Base-by-base conservation (phyloP, 805 yeast species). In the Nakazawaea peltata region DNA sequence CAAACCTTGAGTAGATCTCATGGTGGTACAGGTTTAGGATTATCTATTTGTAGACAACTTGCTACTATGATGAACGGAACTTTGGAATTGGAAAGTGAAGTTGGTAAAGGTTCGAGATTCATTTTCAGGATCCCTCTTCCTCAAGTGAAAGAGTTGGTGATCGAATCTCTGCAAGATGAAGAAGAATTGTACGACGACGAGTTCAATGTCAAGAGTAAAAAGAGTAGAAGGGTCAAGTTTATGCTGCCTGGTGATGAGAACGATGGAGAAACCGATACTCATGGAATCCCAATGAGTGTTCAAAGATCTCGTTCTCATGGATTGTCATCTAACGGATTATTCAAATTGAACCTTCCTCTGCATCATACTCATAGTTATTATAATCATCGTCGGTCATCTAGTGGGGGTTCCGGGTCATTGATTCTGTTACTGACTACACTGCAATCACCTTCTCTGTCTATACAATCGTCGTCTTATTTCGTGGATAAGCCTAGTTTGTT, bases 1-100 rank as follows among this genome's bases (percentile, higher is more conserved):
- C 95, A 87, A 55, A 86, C 96, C 0, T 65, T 86, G 19, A 83
- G 95, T 4, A 69, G 95, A 50, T 84, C 88, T 39, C 80, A 82
- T 51, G 97, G 97, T 40, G 98, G 98, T 45, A 92, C 97, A 0
- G 98, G 97, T 2, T 65, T 90, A 32, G 98, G 98, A 1, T 68
- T 90, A 29, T 69, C 78, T 1, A 90, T 90, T 49, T 92, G 97
- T 58, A 68, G 85, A 40, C 97, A 90, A 56, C 70, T 92, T 41
- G 95, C 96, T 0, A 72, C 70, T 24, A 74, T 88, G 76, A 90
- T 90, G 97, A 71, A 77, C 39, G 96, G 98, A 38, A 76, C 86
- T 0, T 71, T 92, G 57, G 71, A 76, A 2, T 56, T 92, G 33
- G 69, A 80, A 38, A 81, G 95, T 0, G 65, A 69, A 19, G 70